Conservation (phyloP, 768 basidiomycete species). For the Mycena galopus region DNA sequence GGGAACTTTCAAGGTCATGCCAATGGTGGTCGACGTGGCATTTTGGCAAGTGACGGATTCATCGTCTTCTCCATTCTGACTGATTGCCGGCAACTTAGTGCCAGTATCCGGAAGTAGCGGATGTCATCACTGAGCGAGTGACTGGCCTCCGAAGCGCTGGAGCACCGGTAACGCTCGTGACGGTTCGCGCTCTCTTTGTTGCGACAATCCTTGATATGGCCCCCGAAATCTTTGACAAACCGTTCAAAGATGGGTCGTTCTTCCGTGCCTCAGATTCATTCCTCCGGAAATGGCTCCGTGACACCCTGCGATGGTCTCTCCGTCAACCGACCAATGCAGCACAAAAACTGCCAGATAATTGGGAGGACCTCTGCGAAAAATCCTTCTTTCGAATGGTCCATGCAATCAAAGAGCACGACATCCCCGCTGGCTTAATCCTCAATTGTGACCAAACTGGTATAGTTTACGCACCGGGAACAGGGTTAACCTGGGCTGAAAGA, state of each 20-base stretch:
- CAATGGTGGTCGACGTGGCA: slow-evolving; percentile 27
- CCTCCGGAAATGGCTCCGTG: slow-evolving; percentile 35
- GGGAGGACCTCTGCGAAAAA: slow-evolving; percentile 36
- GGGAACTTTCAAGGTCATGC: slow-evolving; percentile 30
- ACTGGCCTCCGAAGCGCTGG: background rate
- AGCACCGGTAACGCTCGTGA: background rate
- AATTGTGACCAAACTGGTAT: slow-evolving; percentile 55
- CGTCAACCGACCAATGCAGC: slow-evolving; percentile 38
- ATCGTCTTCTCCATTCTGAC: background rate
- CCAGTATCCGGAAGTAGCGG: slow-evolving; percentile 16
- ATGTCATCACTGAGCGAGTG: background rate
- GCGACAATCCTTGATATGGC: background rate
- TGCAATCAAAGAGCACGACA: slow-evolving; percentile 46
- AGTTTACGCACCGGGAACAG: slow-evolving; percentile 45
- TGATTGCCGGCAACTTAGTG: background rate
- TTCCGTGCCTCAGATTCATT: slow-evolving; percentile 40
- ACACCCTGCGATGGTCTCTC: slow-evolving; percentile 14
- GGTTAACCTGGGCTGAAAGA: slow-evolving; percentile 42
- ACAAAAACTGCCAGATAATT: slow-evolving; percentile 45
- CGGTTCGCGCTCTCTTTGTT: slow-evolving; percentile 4
- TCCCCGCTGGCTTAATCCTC: slow-evolving; percentile 45
- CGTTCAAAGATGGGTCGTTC: slow-evolving; percentile 24
- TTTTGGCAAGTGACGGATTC: slow-evolving; percentile 20
- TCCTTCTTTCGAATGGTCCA: slow-evolving; percentile 44
- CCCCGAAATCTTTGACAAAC: slow-evolving; percentile 14